A percentile compares a stretch with the other conserved stretches of the same genome.
phyloP scores from a whole-genome alignment of 768 basidiomycete genomes.

The Strobilomyces confusus region DNA sequence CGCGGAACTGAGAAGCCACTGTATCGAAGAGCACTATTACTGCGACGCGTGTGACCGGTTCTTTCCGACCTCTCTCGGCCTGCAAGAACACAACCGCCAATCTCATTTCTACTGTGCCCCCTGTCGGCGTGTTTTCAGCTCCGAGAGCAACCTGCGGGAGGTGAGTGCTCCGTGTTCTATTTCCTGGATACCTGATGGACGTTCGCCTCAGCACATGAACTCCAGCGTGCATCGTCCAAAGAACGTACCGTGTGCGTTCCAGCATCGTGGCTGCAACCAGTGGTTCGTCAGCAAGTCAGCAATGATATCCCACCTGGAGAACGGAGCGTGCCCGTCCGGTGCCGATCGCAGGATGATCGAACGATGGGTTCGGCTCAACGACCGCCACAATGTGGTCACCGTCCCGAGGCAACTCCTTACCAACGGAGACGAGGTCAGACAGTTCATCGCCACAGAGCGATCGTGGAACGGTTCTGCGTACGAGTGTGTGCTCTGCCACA shows the following conservation, averaged over 20 bases:
- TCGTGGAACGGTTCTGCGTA: slow-evolving; percentile 44
- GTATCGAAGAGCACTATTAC: slow-evolving; percentile 36
- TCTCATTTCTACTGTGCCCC: slow-evolving; percentile 39
- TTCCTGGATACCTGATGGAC: not conserved
- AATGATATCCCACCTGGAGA: slow-evolving; percentile 60
- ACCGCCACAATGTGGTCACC: slow-evolving; percentile 49
- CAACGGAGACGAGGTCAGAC: slow-evolving; percentile 2
- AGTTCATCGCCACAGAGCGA: slow-evolving; percentile 31
- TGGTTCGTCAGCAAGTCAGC: slow-evolving; percentile 52
- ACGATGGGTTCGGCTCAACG: slow-evolving; percentile 37
- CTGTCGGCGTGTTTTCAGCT: slow-evolving; percentile 43
- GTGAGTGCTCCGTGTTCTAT: slow-evolving; percentile 3
- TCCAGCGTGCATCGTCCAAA: slow-evolving; percentile 46
- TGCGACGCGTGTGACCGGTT: slow-evolving; percentile 42
- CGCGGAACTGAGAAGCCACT: slow-evolving; percentile 40
- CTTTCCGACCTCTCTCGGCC: slow-evolving; percentile 37
- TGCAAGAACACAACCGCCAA: slow-evolving; percentile 50
- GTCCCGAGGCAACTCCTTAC: slow-evolving; percentile 50
- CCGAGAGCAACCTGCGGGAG: slow-evolving; percentile 14
- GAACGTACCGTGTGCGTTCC: slow-evolving; percentile 36
- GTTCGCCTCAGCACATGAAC: slow-evolving; percentile 41
- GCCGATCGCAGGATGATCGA: slow-evolving; percentile 36
- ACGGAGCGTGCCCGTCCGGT: slow-evolving; percentile 52
- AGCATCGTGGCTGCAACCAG: slow-evolving; percentile 36
- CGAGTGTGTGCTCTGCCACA: slow-evolving; percentile 65